Conservation (phyloP, 257 asterid species). For the Penstemon newberryi region DNA sequence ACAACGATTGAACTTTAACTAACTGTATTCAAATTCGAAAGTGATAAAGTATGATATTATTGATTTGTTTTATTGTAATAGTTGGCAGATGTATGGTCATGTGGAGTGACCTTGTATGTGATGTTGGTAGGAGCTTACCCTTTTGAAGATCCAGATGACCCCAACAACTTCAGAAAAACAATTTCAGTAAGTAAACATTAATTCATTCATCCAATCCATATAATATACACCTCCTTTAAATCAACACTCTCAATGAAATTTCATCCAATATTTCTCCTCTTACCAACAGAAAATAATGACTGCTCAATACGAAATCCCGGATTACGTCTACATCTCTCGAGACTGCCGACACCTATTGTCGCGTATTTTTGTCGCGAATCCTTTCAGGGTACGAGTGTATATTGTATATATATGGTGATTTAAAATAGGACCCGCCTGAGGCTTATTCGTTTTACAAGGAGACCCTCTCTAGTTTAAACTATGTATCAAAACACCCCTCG, state of each 20-base stretch:
- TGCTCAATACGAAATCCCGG: conserved; percentile 58
- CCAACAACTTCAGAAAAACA: conserved; percentile 69
- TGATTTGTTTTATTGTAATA: conserved; percentile 11
- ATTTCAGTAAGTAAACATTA: conserved; percentile 38
- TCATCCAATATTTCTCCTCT: background rate
- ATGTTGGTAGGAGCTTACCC: conserved; percentile 86
- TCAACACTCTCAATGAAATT: background rate
- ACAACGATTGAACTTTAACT: too few relatives aligned
- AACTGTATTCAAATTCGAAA: too few relatives aligned
- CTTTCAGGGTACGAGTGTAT: conserved; percentile 38
- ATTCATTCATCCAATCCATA: background rate
- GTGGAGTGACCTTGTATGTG: conserved; percentile 74
- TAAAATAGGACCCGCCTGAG: background rate
- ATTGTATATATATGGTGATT: too few relatives aligned
- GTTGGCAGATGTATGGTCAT: conserved; percentile 80
- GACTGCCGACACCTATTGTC: conserved; percentile 63
- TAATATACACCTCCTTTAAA: background rate
- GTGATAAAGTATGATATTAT: too few relatives aligned
- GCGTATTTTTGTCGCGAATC: conserved; percentile 51
- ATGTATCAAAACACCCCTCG: background rate
- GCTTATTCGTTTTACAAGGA: background rate
- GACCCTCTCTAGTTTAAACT: too few relatives aligned
- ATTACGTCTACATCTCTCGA: conserved; percentile 59
- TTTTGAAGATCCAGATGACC: conserved; percentile 61
- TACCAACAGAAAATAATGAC: conserved; percentile 50